A percentile compares a stretch with the other conserved stretches of the same genome.
Conservation (phyloP, 2,329 filamentous ascomycete genomes). For the Fusarium virguliforme region DNA sequence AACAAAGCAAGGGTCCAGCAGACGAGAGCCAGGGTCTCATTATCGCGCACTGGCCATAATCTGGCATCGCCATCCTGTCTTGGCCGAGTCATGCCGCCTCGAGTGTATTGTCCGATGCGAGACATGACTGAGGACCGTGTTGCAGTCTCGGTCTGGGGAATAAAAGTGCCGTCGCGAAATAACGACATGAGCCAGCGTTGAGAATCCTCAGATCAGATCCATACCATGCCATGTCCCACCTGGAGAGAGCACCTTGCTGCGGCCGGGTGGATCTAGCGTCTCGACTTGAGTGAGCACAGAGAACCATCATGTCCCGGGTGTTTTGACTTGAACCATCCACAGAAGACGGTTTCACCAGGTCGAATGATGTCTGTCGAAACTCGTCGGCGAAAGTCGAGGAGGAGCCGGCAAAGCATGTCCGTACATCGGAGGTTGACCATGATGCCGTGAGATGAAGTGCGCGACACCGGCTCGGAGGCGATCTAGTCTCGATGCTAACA, state of each 20-base stretch:
- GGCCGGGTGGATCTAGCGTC: constrained; percentile 32
- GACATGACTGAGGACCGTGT: constrained; percentile 36
- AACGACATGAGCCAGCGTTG: constrained; percentile 25
- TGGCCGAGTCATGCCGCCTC: constrained; percentile 43
- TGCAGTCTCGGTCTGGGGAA: constrained; percentile 47
- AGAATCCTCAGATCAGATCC: constrained; percentile 33
- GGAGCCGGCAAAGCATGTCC: constrained; percentile 31
- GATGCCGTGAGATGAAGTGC: constrained; percentile 39
- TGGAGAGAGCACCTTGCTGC: constrained; percentile 27
- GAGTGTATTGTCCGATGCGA: constrained; percentile 37
- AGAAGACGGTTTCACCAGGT: constrained; percentile 21
- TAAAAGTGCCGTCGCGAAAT: constrained; percentile 20
- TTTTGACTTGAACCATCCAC: constrained; percentile 22
- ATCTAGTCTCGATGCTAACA: constrained; percentile 42
- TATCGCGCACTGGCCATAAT: constrained; percentile 45
- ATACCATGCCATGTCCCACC: constrained; percentile 37
- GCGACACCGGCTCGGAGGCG: constrained; percentile 31
- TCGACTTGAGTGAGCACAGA: constrained; percentile 24
- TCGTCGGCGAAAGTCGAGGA: constrained; percentile 15
- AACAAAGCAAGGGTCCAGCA: constrained; percentile 33
- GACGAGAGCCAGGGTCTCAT: constrained; percentile 33
- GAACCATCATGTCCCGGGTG: constrained; percentile 17
- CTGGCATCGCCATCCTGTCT: constrained; percentile 31
- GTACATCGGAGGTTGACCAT: constrained; percentile 30
- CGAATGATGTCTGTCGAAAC: constrained; percentile 28